These are phyloP conservation scores for Encephalitozoon hellem DNA, from an alignment of 371 early-diverging fungal genomes.

Conservation along the genomic window DNA sequence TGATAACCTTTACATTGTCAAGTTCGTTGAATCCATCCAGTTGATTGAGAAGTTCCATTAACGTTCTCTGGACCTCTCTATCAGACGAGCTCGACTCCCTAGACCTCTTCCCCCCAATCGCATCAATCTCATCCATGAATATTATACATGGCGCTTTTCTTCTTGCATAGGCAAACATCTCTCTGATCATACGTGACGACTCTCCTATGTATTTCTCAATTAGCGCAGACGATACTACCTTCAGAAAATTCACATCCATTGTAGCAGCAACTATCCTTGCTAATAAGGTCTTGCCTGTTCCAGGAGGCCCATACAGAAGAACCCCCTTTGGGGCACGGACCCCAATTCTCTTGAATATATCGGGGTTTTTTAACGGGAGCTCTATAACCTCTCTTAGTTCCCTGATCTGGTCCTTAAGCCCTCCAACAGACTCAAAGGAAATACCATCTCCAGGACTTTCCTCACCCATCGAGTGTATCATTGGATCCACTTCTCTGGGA, in stretches of 20 bases:
- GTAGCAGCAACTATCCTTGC: constrained; percentile 93
- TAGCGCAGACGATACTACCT: constrained; percentile 86
- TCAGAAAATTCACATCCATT: constrained; percentile 85
- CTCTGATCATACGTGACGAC: constrained; percentile 83
- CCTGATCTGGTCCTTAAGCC: constrained; percentile 86
- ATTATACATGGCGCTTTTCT: constrained; percentile 99
- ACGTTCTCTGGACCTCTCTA: constrained; percentile 95
- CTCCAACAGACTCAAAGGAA: constrained; percentile 91
- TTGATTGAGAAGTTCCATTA: constrained; percentile 98
- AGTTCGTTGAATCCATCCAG: constrained; percentile 98
- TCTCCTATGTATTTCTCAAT: constrained; percentile 99
- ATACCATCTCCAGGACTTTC: constrained; percentile 69
- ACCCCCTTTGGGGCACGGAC: constrained; percentile 96
- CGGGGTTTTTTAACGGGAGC: constrained; percentile 93
- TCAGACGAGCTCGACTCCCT: constrained; percentile 96
- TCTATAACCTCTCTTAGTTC: constrained; percentile 95
- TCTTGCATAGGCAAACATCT: constrained; percentile 97
- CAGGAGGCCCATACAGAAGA: constrained; percentile 92
- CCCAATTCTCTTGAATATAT: constrained; percentile 90
- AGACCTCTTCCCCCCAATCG: constrained; percentile 96
- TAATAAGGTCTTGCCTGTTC: constrained; percentile 72
- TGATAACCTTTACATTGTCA: constrained; percentile 93
- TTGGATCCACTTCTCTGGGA: constrained; percentile 94
- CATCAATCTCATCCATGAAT: constrained; percentile 99
- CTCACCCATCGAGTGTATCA: constrained; percentile 96